phyloP scores from a whole-genome alignment of 768 basidiomycete genomes.

The Tulasnella sp. region DNA sequence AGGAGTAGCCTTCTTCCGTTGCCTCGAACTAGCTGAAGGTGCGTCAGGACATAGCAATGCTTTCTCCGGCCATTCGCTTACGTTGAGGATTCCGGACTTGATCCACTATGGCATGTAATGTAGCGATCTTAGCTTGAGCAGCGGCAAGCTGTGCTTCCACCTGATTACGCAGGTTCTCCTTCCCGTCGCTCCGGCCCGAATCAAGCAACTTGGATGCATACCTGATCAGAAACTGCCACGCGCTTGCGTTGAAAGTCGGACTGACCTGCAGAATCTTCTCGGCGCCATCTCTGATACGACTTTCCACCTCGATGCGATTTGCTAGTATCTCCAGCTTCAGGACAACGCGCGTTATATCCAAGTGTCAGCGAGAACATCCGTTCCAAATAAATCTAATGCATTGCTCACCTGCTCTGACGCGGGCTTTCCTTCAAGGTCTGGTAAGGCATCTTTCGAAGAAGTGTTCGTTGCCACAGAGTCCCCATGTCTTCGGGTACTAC shows the following conservation, averaged over 20 bases:
- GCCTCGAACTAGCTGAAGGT: background rate
- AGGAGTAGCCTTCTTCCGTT: constrained; percentile 11
- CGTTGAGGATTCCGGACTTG: constrained; percentile 22
- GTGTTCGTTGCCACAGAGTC: background rate
- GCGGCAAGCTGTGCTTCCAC: constrained; percentile 69
- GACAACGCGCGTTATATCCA: background rate
- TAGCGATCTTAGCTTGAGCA: constrained; percentile 61
- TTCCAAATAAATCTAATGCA: background rate
- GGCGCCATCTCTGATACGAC: constrained; percentile 81
- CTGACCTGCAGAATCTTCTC: constrained; percentile 72
- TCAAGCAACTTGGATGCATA: constrained; percentile 23
- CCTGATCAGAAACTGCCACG: constrained; percentile 20
- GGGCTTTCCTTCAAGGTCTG: constrained; percentile 39
- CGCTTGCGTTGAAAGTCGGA: constrained; percentile 36
- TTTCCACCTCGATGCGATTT: constrained; percentile 60
- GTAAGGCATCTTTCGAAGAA: constrained; percentile 23
- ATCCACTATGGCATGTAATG: constrained; percentile 49
- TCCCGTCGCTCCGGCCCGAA: constrained; percentile 17
- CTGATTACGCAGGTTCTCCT: constrained; percentile 58
- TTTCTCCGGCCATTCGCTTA: background rate
- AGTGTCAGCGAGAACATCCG: background rate
- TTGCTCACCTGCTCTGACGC: constrained; percentile 32
- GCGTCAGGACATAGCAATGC: too few relatives aligned
- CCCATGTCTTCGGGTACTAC: background rate
- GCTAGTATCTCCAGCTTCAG: constrained; percentile 58